Evolutionary conservation across 768 basidiomycete genomes (phyloP).

Genomic region (Lactarius evosmus): DNA sequence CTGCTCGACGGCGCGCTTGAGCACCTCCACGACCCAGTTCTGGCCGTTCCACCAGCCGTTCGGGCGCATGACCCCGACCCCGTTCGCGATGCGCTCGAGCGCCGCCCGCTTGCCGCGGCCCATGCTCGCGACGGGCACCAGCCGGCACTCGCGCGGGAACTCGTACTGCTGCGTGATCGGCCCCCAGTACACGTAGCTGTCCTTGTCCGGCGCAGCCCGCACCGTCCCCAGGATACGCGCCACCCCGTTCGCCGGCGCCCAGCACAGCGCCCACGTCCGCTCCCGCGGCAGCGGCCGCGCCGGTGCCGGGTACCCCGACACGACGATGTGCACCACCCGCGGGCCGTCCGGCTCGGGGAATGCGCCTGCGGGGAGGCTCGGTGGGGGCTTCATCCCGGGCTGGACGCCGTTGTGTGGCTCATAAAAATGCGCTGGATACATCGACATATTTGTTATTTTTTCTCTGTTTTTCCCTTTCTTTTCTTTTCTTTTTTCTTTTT

Average conservation of each 20-base stretch:
- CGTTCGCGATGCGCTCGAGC: constrained; percentile 24
- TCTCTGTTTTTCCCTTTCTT: neutral
- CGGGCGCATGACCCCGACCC: constrained; percentile 27
- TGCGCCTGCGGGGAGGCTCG: constrained; percentile 15
- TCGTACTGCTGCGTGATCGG: constrained; percentile 24
- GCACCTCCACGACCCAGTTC: constrained; percentile 29
- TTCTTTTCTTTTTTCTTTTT: neutral
- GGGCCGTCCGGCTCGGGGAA: constrained; percentile 26
- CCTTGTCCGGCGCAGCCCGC: constrained; percentile 23
- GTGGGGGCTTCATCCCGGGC: constrained; percentile 26
- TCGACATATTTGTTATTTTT: neutral
- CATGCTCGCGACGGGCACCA: constrained; percentile 23
- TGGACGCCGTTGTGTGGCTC: constrained; percentile 26
- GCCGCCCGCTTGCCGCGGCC: constrained; percentile 18
- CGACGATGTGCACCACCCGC: constrained; percentile 25
- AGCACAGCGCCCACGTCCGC: constrained; percentile 26
- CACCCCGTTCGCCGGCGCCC: constrained; percentile 18
- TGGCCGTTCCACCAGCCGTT: constrained; percentile 30
- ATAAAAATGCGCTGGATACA: constrained; percentile 26
- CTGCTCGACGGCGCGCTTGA: constrained; percentile 25
- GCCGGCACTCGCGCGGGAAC: constrained; percentile 11
- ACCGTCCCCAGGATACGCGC: constrained; percentile 14
- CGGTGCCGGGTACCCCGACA: constrained; percentile 22
- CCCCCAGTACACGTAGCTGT: constrained; percentile 24
- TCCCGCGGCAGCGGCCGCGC: constrained; percentile 23